A percentile compares a stretch with the other conserved stretches of the same genome.
These are phyloP conservation scores for Plasmodium ovale DNA, from an alignment of 169 alveolate genomes.

Conservation along the genomic window DNA sequence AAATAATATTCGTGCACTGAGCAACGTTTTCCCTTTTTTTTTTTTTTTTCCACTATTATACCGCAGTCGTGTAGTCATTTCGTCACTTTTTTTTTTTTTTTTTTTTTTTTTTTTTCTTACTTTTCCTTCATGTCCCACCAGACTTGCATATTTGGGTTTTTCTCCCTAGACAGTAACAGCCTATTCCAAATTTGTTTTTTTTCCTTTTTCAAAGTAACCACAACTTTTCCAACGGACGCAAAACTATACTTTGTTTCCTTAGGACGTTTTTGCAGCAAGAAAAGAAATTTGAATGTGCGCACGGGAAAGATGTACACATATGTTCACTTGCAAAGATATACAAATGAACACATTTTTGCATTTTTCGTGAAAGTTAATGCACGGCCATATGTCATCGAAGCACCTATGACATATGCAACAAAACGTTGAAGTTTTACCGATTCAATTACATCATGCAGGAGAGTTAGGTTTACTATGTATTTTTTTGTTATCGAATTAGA, in stretches of 20 bases:
- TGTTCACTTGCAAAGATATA: not conserved
- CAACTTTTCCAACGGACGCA: slow-evolving; percentile 91
- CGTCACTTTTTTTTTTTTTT: slow-evolving; percentile 4
- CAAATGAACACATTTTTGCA: slow-evolving; percentile 19
- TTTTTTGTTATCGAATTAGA: slow-evolving; percentile 86
- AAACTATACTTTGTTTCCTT: slow-evolving; percentile 88
- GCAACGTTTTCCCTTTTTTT: not conserved
- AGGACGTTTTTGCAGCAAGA: not conserved
- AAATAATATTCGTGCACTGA: not conserved
- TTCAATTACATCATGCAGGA: slow-evolving; percentile 84
- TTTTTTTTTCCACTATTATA: not conserved
- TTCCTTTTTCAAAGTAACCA: slow-evolving; percentile 88
- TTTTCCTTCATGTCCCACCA: slow-evolving; percentile 97
- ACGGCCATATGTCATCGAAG: slow-evolving; percentile 6
- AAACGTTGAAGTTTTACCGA: slow-evolving; percentile 41
- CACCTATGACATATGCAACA: not conserved
- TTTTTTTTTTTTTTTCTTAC: slow-evolving; percentile 80
- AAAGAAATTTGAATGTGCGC: not conserved
- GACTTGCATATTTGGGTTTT: slow-evolving; percentile 90
- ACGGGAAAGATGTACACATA: not conserved
- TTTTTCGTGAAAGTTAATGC: slow-evolving; percentile 17
- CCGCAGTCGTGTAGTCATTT: not conserved
- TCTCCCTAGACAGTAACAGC: slow-evolving; percentile 86
- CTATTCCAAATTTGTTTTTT: slow-evolving; percentile 87
- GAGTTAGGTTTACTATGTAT: slow-evolving; percentile 84